Base-by-base conservation (phyloP, 2,329 filamentous ascomycete genomes). In the Leptographium galeiforme region DNA sequence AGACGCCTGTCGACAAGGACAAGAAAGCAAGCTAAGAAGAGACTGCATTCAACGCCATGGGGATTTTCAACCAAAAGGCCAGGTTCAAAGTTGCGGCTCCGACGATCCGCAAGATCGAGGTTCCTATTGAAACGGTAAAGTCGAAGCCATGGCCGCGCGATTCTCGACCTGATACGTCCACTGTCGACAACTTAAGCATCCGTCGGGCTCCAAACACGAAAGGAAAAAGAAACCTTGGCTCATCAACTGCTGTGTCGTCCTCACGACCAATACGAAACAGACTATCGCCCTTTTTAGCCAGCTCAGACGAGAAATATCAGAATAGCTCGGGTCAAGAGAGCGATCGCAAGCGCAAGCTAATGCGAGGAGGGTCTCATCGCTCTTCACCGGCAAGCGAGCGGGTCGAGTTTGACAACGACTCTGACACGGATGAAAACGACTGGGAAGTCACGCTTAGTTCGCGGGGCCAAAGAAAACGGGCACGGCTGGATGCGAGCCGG, bases 11-110 rank as follows among this genome's bases (percentile, higher is more conserved):
- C 18, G 41, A 19, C 12, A 4, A 19, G n/a, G 18, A 44, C 3
- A 44, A 40, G 49, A 14, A 39, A 32, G 25, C 39, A 8, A 7
- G 14, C 12, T 32, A 18, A 25, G 7, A 7, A 13, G 18, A 11
- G 38, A 34, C 34, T 25, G 18, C 18, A 32, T 34, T 6, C 39
- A 14, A 30, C 25, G 8, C 52, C 32, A 72, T 72, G 70, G 68
- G 67, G 48, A 68, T 72, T 56, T 67, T 72, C 55, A 66, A 66
- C 58, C 63, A 69, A 55, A 71, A 71, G 55, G 64, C 68, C 57
- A 78, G 76, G 62, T 72, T 76, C 66, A 77, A 77, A 65, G 66
- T 71, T 58, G 71, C 74, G 57, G 68, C 71, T 52, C 71, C 73
- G 54, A 71, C 70, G 56, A 71, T 78, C 60, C 72, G 74, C 56